phyloP scores from a whole-genome alignment of 305 asterid species.

The Fraxinus baroniana region DNA sequence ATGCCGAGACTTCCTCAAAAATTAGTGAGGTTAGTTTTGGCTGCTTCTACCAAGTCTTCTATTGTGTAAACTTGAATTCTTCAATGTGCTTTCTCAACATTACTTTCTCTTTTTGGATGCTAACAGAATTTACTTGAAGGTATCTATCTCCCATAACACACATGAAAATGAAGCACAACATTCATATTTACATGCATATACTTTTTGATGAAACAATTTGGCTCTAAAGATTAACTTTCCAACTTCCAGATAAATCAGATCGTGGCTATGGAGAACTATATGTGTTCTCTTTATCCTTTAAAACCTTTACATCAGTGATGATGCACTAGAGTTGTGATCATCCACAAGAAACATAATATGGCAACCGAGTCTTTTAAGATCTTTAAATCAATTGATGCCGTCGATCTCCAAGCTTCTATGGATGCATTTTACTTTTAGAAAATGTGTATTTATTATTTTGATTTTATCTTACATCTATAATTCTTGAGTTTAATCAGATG shows the following conservation, averaged over 20 bases:
- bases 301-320: not conserved
- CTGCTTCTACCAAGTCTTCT: slow-evolving; percentile 8
- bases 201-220: not conserved
- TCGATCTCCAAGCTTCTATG: slow-evolving; percentile 6
- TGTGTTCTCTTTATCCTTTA: not conserved
- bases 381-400: not conserved
- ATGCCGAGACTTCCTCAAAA: slow-evolving; percentile 85
- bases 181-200: not conserved
- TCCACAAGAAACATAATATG: not conserved
- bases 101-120: not conserved
- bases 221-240: not conserved
- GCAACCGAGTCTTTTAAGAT: not conserved
- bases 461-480: not conserved
- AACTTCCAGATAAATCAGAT: not conserved
- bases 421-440: slow-evolving; percentile 3
- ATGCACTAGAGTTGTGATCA: not conserved
- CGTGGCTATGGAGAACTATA: not conserved
- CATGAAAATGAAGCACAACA: not conserved
- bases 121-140: not conserved
- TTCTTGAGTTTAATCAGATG: not conserved
- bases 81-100: not conserved
- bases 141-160: not conserved
- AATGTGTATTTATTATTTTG: not conserved
- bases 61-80: not conserved
- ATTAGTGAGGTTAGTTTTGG: slow-evolving; percentile 63